Evolutionary conservation across 2,329 filamentous ascomycete species (phyloP).

Genomic region (Aspergillus sp.): DNA sequence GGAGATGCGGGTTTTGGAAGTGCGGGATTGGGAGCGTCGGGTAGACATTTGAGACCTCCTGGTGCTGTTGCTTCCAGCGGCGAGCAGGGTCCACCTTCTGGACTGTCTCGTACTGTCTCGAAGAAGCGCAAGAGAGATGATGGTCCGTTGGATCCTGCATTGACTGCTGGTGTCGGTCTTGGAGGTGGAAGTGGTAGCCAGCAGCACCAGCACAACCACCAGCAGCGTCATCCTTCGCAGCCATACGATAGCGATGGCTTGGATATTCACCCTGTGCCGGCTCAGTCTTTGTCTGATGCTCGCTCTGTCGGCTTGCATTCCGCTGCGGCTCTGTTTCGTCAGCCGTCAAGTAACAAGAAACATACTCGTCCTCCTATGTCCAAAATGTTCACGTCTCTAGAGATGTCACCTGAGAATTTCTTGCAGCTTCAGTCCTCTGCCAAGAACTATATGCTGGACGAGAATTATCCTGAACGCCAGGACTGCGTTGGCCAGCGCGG

Average conservation of each 20-base stretch:
- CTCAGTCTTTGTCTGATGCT: slow-evolving; percentile 36
- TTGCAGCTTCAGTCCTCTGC: slow-evolving; percentile 48
- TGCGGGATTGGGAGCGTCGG: slow-evolving; percentile 13
- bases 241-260: slow-evolving; percentile 24
- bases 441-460: slow-evolving; percentile 50
- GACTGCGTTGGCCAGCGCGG: slow-evolving; percentile 51
- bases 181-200: slow-evolving; percentile 5
- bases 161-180: slow-evolving; percentile 21
- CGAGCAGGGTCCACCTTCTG: slow-evolving; percentile 22
- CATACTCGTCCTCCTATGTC: slow-evolving; percentile 52
- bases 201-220: slow-evolving; percentile 19
- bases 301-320: slow-evolving; percentile 46
- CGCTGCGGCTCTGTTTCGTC: slow-evolving; percentile 47
- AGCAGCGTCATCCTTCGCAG: slow-evolving; percentile 18
- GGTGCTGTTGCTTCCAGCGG: slow-evolving; percentile 14
- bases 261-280: slow-evolving; percentile 30
- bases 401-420: slow-evolving; percentile 50
- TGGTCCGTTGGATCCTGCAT: slow-evolving; percentile 30
- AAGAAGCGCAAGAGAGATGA: slow-evolving; percentile 37
- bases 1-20: slow-evolving; percentile 25
- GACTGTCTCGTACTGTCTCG: slow-evolving; percentile 26
- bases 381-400: slow-evolving; percentile 49
- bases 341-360: slow-evolving; percentile 45
- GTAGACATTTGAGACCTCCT: slow-evolving; percentile 17
- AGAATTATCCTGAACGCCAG: slow-evolving; percentile 46